Percentiles rank a stretch among this genome's conserved stretches.
These are phyloP conservation scores for Alternaria novae-zelandiae DNA, from an alignment of 2,329 filamentous ascomycete species.

Conservation along the genomic window DNA sequence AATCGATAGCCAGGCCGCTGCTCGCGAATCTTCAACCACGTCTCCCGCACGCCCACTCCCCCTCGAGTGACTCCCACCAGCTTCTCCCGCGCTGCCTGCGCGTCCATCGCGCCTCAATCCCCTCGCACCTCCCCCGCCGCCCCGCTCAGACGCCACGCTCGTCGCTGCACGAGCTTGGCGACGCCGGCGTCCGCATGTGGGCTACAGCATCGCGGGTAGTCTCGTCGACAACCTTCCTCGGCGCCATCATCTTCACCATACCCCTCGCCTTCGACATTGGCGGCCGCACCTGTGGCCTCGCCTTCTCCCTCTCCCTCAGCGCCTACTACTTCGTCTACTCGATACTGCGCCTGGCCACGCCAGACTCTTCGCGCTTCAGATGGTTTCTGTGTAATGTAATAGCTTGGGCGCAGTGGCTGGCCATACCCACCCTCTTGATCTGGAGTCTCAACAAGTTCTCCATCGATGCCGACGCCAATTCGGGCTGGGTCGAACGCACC, in stretches of 20 bases:
- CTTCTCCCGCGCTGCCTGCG: constrained; percentile 37
- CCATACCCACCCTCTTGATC: constrained; percentile 86
- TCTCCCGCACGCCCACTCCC: constrained; percentile 12
- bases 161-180: constrained; percentile 58
- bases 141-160: constrained; percentile 43
- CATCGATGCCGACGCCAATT: constrained; percentile 75
- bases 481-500: constrained; percentile 81
- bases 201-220: constrained; percentile 71
- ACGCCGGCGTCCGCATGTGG: constrained; percentile 70
- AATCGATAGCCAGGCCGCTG: constrained; percentile 16
- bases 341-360: constrained; percentile 77
- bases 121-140: constrained; percentile 17
- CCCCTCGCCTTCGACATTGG: constrained; percentile 98
- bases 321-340: constrained; percentile 92
- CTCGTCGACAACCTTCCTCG: constrained; percentile 83
- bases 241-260: constrained; percentile 92
- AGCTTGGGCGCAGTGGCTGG: constrained; percentile 80
- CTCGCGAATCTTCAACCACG: constrained; percentile 22
- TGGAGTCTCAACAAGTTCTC: constrained; percentile 97
- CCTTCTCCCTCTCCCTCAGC: constrained; percentile 88
- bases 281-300: constrained; percentile 89
- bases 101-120: constrained; percentile 33
- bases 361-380: constrained; percentile 77
- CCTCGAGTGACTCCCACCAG: constrained; percentile 20
- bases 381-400: constrained; percentile 73